Percentiles rank a stretch among this genome's conserved stretches.
Evolutionary conservation across 106 monocot genomes (phyloP).

Genomic region (Dendrobium huoshanense): DNA sequence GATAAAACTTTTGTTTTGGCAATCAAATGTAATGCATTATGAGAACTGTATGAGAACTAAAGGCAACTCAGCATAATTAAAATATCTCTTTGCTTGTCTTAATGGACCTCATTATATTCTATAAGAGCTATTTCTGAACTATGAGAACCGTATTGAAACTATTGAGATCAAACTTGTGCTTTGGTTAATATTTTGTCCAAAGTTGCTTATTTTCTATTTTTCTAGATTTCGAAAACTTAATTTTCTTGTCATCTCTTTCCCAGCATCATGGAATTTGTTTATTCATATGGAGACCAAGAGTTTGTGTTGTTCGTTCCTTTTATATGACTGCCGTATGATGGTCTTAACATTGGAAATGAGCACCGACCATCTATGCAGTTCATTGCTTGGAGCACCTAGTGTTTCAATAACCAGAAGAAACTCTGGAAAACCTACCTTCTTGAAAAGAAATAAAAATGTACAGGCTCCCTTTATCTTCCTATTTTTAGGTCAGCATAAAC

Average conservation of each 20-base stretch:
- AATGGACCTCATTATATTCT: neutral
- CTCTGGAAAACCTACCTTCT: constrained; percentile 4
- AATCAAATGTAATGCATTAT: neutral
- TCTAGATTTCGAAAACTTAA: neutral
- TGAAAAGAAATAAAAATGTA: constrained; percentile 11
- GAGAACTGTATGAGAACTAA: neutral
- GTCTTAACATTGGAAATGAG: constrained; percentile 30
- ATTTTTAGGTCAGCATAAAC: constrained; percentile 15
- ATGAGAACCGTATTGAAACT: neutral
- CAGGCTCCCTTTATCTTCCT: constrained; percentile 14
- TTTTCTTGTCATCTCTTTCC: neutral
- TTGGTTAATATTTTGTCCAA: neutral
- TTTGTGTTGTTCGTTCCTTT: constrained; percentile 55
- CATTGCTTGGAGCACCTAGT: constrained; percentile 40
- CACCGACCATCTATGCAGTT: constrained; percentile 22
- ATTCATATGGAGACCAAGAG: constrained; percentile 45
- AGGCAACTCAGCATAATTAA: neutral
- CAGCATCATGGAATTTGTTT: neutral
- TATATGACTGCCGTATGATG: constrained; percentile 17
- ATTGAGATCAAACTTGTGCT: neutral
- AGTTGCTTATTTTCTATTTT: neutral
- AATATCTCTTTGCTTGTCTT: neutral
- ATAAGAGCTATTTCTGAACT: neutral
- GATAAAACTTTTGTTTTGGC: neutral
- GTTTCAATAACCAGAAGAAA: constrained; percentile 16